Conservation (phyloP, 495 filamentous ascomycete species). For the Xylaria longipes region DNA sequence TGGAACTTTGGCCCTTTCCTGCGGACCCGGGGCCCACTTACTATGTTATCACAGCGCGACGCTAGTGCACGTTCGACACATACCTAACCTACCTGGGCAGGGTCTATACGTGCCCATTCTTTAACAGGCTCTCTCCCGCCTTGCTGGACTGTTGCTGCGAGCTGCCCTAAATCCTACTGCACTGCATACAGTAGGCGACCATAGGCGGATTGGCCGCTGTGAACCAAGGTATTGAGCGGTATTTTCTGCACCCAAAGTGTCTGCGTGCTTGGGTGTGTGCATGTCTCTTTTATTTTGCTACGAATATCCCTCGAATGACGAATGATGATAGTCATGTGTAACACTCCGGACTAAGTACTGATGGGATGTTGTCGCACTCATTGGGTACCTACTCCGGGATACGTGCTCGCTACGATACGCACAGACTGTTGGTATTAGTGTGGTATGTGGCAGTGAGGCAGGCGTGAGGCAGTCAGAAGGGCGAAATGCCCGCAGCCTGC, state of each 20-base stretch:
- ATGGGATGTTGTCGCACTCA: background rate
- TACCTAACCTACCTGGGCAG: background rate
- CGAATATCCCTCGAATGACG: background rate
- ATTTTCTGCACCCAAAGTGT: background rate
- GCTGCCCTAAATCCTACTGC: background rate
- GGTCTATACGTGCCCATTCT: background rate
- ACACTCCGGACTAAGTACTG: background rate
- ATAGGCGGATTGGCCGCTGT: background rate
- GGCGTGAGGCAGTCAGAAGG: slow-evolving; percentile 21
- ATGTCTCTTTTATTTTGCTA: background rate
- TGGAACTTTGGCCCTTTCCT: slow-evolving; percentile 13
- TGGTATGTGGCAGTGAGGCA: slow-evolving; percentile 8
- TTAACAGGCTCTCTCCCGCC: background rate
- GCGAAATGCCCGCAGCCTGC: background rate
- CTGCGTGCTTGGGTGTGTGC: background rate
- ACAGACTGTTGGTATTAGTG: background rate
- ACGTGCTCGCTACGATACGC: background rate
- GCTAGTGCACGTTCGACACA: background rate
- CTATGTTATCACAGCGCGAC: background rate
- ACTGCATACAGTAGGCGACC: background rate
- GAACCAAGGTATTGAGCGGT: background rate
- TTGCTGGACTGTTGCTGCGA: background rate
- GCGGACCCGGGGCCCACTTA: background rate
- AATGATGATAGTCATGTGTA: slow-evolving; percentile 23
- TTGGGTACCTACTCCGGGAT: background rate